A percentile compares a stretch with the other conserved stretches of the same genome.
Evolutionary conservation across 352 stramenopile species (phyloP).

Genomic region (Pythium aquatile): DNA sequence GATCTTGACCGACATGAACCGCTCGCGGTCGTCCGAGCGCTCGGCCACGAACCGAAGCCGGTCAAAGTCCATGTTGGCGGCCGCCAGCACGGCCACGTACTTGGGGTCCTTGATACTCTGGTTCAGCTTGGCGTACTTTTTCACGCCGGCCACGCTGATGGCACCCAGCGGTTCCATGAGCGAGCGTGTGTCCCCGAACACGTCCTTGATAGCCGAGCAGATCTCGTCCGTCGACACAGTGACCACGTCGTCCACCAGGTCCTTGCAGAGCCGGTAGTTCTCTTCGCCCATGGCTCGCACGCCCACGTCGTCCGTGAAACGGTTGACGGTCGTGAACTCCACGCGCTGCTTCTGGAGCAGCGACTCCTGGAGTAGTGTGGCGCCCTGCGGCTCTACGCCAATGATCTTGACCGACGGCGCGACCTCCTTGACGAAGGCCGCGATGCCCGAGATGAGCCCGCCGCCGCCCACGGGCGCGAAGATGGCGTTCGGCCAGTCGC

Average conservation of each 20-base stretch:
- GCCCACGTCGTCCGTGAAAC: slow-evolving; percentile 97
- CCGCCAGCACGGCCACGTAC: slow-evolving; percentile 94
- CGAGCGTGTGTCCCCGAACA: slow-evolving; percentile 93
- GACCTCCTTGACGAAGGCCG: slow-evolving; percentile 88
- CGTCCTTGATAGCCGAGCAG: slow-evolving; percentile 90
- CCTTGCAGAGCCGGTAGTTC: slow-evolving; percentile 94
- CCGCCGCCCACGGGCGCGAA: slow-evolving; percentile 98
- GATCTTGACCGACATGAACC: slow-evolving; percentile 95
- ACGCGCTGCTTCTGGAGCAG: slow-evolving; percentile 83
- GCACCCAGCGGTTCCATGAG: slow-evolving; percentile 95
- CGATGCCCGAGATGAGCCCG: slow-evolving; percentile 95
- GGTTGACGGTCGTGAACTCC: slow-evolving; percentile 89
- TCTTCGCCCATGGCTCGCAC: slow-evolving; percentile 93
- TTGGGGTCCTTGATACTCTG: slow-evolving; percentile 54
- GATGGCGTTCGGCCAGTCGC: slow-evolving; percentile 92
- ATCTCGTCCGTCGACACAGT: slow-evolving; percentile 97
- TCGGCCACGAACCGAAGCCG: slow-evolving; percentile 95
- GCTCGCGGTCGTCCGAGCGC: slow-evolving; percentile 92
- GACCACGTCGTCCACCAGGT: slow-evolving; percentile 96
- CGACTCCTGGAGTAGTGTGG: slow-evolving; percentile 93
- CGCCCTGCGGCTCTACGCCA: slow-evolving; percentile 95
- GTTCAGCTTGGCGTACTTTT: slow-evolving; percentile 88
- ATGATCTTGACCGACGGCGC: slow-evolving; percentile 92
- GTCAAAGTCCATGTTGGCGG: slow-evolving; percentile 99
- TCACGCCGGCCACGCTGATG: slow-evolving; percentile 94